Conservation (phyloP, 208 protist genomes). For the Leptomonas seymouri region DNA sequence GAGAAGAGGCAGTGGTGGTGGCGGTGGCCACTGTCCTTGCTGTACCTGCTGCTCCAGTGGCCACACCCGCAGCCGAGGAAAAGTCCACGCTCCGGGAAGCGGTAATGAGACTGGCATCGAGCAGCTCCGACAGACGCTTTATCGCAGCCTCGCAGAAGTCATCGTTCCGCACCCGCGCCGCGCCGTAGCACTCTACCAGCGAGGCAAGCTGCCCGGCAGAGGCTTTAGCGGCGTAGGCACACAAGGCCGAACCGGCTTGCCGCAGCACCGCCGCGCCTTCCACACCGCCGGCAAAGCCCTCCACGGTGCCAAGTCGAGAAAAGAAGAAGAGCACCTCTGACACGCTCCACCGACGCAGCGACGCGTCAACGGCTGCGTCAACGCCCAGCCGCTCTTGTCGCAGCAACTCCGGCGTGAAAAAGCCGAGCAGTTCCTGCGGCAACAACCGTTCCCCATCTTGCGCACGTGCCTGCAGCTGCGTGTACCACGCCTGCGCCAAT, state of each 20-base stretch:
- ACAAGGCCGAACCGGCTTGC: conserved; percentile 44
- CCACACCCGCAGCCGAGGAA: conserved; percentile 18
- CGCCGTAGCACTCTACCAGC: conserved; percentile 65
- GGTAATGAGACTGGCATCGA: conserved; percentile 10
- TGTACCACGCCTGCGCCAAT: conserved; percentile 29
- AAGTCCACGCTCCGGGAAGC: conserved; percentile 2
- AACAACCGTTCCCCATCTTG: conserved; percentile 13
- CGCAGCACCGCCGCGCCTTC: conserved; percentile 56
- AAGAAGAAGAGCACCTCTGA: conserved; percentile 38
- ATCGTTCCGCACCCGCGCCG: conserved; percentile 70
- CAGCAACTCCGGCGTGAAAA: conserved; percentile 32
- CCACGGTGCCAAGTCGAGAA: conserved; percentile 12
- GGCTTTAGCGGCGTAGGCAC: conserved; percentile 49
- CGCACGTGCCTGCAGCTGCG: conserved; percentile 20
- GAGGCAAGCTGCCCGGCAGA: conserved; percentile 65
- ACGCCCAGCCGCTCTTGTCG: conserved; percentile 27
- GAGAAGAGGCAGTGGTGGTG: no score
- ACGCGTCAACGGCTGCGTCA: conserved; percentile 18
- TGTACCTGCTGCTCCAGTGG: conserved; percentile 34
- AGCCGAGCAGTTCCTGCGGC: conserved; percentile 29
- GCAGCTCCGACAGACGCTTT: conserved; percentile 40
- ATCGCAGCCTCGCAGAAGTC: conserved; percentile 65
- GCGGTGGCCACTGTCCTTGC: no score
- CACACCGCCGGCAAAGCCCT: conserved; percentile 20
- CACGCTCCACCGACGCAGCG: conserved; percentile 31